phyloP scores from a whole-genome alignment of 192 early-diverging fungal genomes.

The Podila minutissima region DNA sequence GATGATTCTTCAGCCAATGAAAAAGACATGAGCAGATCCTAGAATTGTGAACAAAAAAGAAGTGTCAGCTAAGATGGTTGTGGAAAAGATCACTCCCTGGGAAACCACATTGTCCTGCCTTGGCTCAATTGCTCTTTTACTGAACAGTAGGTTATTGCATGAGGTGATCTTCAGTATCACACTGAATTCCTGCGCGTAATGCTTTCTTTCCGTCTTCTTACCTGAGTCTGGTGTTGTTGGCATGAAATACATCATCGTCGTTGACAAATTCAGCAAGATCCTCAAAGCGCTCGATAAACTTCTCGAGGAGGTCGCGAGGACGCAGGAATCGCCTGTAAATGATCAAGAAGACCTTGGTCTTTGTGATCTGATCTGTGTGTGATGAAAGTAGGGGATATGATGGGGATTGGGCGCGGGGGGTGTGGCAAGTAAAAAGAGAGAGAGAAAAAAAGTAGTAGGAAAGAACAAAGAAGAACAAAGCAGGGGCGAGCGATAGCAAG shows the following conservation, averaged over 20 bases:
- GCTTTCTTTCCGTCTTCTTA: not conserved
- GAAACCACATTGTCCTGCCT: not conserved
- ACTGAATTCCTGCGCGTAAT: no score
- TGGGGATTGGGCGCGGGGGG: not conserved
- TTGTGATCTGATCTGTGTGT: slow-evolving; percentile 37
- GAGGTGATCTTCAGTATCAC: no score
- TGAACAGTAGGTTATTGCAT: no score
- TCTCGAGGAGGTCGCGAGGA: slow-evolving; percentile 49
- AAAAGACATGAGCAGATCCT: slow-evolving; percentile 35
- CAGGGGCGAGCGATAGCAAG: not conserved
- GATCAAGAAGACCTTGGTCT: slow-evolving; percentile 39
- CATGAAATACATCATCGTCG: slow-evolving; percentile 20
- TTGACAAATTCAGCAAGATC: slow-evolving; percentile 31
- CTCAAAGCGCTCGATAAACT: slow-evolving; percentile 44
- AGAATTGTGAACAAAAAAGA: slow-evolving; percentile 1
- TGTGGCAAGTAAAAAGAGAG: not conserved
- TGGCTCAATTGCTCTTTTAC: not conserved
- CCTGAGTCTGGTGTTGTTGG: slow-evolving; percentile 34
- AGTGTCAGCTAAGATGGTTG: not conserved
- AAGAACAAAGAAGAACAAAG: not conserved
- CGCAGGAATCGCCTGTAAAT: slow-evolving; percentile 46
- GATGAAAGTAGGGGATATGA: not conserved
- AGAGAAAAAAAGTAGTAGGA: not conserved
- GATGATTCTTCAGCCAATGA: slow-evolving; percentile 47
- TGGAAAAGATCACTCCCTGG: not conserved